Evolutionary conservation across 2,329 filamentous ascomycete species (phyloP).

Genomic region (Arachnomyces sp.): DNA sequence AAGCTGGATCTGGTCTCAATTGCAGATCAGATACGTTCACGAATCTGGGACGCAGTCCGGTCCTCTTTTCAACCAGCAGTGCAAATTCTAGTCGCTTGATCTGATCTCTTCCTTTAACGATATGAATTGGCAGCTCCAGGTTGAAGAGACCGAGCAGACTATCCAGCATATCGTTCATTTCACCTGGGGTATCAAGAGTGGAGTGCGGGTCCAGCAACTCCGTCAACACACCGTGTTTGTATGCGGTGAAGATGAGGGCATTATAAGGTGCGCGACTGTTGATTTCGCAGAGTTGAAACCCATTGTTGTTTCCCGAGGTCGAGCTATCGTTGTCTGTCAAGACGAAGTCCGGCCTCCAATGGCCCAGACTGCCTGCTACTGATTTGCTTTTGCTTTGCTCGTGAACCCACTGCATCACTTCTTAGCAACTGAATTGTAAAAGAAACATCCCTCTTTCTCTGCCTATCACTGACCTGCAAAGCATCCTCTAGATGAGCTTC

Average conservation of each 20-base stretch:
- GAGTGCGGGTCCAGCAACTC: conserved; percentile 5
- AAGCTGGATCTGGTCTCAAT: conserved; percentile 19
- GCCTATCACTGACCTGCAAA: conserved; percentile 11
- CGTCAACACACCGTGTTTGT: conserved; percentile 1
- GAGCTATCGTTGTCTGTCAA: conserved; percentile 3
- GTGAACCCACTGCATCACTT: conserved; percentile 4
- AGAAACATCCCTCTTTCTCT: neutral
- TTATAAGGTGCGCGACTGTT: conserved; percentile 11
- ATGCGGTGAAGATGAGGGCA: conserved; percentile 3
- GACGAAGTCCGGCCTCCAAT: conserved; percentile 16
- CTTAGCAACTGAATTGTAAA: conserved; percentile 4
- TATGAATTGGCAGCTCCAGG: conserved; percentile 23
- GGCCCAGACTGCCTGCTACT: conserved; percentile 10
- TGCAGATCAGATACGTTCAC: conserved; percentile 28
- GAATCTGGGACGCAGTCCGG: conserved; percentile 26
- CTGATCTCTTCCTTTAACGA: conserved; percentile 31
- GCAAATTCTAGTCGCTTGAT: conserved; percentile 36
- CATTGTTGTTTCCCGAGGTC: neutral
- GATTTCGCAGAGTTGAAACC: conserved; percentile 16
- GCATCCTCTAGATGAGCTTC: conserved; percentile 19
- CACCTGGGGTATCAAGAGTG: neutral
- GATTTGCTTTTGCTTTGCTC: conserved; percentile 3
- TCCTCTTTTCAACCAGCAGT: conserved; percentile 27
- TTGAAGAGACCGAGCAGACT: conserved; percentile 27
- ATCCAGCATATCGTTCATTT: conserved; percentile 22